Conservation (phyloP, 108 stramenopile species). For the Cyclotella kingstonii region DNA sequence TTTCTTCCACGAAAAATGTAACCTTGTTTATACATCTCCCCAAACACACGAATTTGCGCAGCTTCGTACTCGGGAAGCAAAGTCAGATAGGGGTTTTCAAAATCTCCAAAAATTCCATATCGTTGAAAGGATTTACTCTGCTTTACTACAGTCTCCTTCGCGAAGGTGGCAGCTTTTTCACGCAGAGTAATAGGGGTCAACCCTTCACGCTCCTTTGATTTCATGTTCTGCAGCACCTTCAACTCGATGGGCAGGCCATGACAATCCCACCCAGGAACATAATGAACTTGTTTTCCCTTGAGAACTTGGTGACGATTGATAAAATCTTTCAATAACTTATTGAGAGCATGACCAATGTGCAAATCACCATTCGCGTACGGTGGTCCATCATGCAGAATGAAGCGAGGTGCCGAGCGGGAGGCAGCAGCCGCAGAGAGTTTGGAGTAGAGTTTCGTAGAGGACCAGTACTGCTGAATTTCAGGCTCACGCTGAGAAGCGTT, state of each 20-base stretch:
- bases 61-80: constrained; percentile 96
- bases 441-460: constrained; percentile 82
- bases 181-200: constrained; percentile 85
- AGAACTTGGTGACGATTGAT: constrained; percentile 95
- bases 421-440: constrained; percentile 66
- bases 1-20: constrained; percentile 96
- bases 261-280: constrained; percentile 99
- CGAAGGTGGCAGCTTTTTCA: constrained; percentile 87
- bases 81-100: constrained; percentile 95
- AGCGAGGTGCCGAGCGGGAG: constrained; percentile 55
- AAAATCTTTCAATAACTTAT: constrained; percentile 98
- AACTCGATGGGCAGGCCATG: constrained; percentile 99
- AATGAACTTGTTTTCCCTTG: constrained; percentile 93
- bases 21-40: constrained; percentile 94
- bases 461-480: constrained; percentile 88
- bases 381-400: constrained; percentile 98
- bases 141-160: constrained; percentile 87
- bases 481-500: constrained; percentile 92
- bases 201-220: constrained; percentile 74
- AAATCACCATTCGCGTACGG: constrained; percentile 99
- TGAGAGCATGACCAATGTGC: constrained; percentile 98
- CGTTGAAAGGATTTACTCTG: constrained; percentile 88
- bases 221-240: constrained; percentile 95
- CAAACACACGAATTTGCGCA: constrained; percentile 94
- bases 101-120: constrained; percentile 96